These are phyloP conservation scores for Debaryomyces tyrocola DNA, from an alignment of 805 yeast species.

Conservation along the genomic window DNA sequence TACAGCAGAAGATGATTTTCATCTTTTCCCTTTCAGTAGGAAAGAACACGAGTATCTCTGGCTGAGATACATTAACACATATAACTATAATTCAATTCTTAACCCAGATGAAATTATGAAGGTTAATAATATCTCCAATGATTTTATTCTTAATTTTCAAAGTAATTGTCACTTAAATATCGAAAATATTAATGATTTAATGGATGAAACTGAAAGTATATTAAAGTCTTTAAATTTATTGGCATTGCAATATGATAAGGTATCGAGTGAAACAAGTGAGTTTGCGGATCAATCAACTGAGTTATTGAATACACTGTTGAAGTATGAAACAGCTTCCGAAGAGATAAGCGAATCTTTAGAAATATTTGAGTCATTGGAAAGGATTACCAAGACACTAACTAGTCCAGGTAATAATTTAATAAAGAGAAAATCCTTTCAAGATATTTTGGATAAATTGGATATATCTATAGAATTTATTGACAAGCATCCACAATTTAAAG, in stretches of 20 bases:
- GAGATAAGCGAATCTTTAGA: conserved; percentile 51
- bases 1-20: background rate
- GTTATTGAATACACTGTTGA: conserved; percentile 47
- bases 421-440: conserved; percentile 43
- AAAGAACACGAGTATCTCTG: conserved; percentile 21
- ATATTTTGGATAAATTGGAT: conserved; percentile 58
- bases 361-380: conserved; percentile 70
- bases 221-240: conserved; percentile 48
- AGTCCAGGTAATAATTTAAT: conserved; percentile 68
- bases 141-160: conserved; percentile 33
- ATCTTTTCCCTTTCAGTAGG: conserved; percentile 6
- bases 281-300: conserved; percentile 59
- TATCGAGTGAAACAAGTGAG: conserved; percentile 59
- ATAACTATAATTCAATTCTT: conserved; percentile 43
- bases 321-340: conserved; percentile 39
- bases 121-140: conserved; percentile 38
- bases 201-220: conserved; percentile 46
- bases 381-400: conserved; percentile 66
- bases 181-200: conserved; percentile 29
- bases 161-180: conserved; percentile 29
- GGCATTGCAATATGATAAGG: conserved; percentile 53
- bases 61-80: conserved; percentile 34
- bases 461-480: conserved; percentile 58
- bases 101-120: conserved; percentile 39
- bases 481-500: conserved; percentile 55